Conservation (phyloP, 768 basidiomycete genomes). For the Megacollybia marginata region DNA sequence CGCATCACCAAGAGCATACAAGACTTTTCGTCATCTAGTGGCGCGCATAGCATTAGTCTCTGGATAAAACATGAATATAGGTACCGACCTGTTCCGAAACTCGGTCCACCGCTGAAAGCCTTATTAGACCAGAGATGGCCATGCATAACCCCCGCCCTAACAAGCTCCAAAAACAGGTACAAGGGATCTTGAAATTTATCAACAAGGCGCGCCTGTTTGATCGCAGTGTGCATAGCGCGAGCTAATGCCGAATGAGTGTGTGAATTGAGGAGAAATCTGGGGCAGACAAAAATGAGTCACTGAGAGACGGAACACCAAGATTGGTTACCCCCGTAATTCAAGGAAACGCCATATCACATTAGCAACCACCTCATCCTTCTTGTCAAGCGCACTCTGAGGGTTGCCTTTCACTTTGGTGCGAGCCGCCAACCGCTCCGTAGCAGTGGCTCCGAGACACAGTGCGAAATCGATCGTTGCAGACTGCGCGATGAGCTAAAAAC, state of each 20-base stretch:
- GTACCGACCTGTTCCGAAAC: conserved; percentile 78
- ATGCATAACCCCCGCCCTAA: conserved; percentile 95
- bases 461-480: conserved; percentile 97
- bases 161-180: conserved; percentile 90
- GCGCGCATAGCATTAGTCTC: conserved; percentile 7
- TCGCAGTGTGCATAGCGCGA: conserved; percentile 82
- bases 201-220: conserved; percentile 74
- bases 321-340: conserved; percentile 78
- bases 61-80: conserved; percentile 19
- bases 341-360: conserved; percentile 99
- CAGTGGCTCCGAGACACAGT: conserved; percentile 88
- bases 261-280: conserved; percentile 79
- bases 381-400: conserved; percentile 58
- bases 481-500: conserved; percentile 29
- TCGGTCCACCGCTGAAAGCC: conserved; percentile 90
- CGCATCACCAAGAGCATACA: conserved; percentile 96
- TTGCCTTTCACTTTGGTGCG: conserved; percentile 71
- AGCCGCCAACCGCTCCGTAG: conserved; percentile 67
- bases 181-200: conserved; percentile 99
- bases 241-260: conserved; percentile 89
- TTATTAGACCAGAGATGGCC: conserved; percentile 85
- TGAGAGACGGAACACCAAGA: conserved; percentile 5
- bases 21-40: conserved; percentile 84
- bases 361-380: conserved; percentile 97
- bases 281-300: conserved; percentile 1